Base-by-base conservation (phyloP, 2,329 filamentous ascomycete species). In the Sporothrix schenckii region DNA sequence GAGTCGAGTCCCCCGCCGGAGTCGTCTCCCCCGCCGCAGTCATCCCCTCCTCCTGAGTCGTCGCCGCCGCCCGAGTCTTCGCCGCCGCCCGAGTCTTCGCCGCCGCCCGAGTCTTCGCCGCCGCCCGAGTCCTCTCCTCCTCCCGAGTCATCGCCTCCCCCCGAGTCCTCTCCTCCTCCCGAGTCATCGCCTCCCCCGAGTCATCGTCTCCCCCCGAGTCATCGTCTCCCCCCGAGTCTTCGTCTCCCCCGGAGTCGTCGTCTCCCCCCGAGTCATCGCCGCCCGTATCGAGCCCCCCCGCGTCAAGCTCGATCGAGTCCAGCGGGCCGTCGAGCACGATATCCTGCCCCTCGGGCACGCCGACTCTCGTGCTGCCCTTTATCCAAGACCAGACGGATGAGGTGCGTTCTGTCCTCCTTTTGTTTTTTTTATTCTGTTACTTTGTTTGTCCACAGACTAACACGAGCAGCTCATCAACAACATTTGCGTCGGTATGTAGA, bases 331-430 rank as follows among this genome's bases (percentile, higher is more conserved):
- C 56, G 34, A 44, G 56, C 56, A 24, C 56, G 34, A 4, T 41
- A 11, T 44, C 56, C 34, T 61, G 56, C 56, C 41, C 19, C 11
- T 41, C 56, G 13, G 34, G 39, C 56, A 61, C 56, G 7, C 56
- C 56, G 56, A 61, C 56, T n/a, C 56, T 61, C 10, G 13, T 61
- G 9, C 24, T 61, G 19, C 56, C 56, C 56, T 61, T 21, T 11
- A 61, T 61, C 7, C 56, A n/a, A 2, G 56, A 61, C 56, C 44
- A 61, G 56, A 61, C 56, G 2, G 56, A 61, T 24, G 34, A 44
- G 34, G 19, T 61, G 19, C 2, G 52, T 19, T 5, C 3, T 30
- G 14, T 11, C 27, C 10, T 34, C 16, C 21, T 21, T 19, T 13
- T 30, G n/a, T 27, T 54, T 16, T 16, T 30, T 2, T 27, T 24